Evolutionary conservation across 1,284 basidiomycete genomes (phyloP).

Genomic region (Ustilago nuda): DNA sequence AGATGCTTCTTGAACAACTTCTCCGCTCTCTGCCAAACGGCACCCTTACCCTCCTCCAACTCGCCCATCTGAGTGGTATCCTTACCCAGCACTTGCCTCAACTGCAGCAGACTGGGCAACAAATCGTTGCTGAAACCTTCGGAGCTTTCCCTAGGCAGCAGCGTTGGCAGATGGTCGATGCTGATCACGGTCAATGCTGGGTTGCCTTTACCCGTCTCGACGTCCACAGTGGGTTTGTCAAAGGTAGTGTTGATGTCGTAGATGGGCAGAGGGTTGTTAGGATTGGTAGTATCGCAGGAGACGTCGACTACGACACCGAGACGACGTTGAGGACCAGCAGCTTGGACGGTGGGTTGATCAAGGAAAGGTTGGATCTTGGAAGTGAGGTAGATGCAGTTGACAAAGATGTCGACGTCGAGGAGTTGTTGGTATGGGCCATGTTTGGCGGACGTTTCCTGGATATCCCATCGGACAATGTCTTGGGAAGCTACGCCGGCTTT

Average conservation of each 20-base stretch:
- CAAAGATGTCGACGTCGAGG: conserved; percentile 95
- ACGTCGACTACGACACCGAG: conserved; percentile 94
- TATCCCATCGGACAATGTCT: conserved; percentile 97
- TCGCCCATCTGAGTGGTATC: conserved; percentile 43
- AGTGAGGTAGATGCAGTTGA: conserved; percentile 99
- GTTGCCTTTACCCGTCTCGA: conserved; percentile 69
- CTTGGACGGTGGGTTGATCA: conserved; percentile 78
- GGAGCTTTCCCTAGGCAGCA: conserved; percentile 93
- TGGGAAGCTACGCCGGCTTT: conserved; percentile 84
- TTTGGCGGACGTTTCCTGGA: conserved; percentile 90
- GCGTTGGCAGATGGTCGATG: conserved; percentile 96
- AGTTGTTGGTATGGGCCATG: conserved; percentile 97
- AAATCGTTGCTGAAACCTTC: conserved; percentile 95
- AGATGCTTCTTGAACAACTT: conserved; percentile 85
- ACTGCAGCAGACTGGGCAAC: conserved; percentile 76
- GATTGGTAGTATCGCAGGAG: conserved; percentile 99
- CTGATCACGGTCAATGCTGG: conserved; percentile 83
- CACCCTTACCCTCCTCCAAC: conserved; percentile 64
- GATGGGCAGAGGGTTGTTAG: conserved; percentile 96
- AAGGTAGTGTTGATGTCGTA: conserved; percentile 97
- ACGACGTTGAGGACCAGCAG: conserved; percentile 78
- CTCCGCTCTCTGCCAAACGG: conserved; percentile 91
- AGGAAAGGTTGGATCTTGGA: conserved; percentile 90
- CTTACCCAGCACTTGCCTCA: conserved; percentile 58
- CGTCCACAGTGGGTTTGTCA: conserved; percentile 88